Evolutionary conservation across 352 stramenopile genomes (phyloP), one percentile per base, ranked within the genome.

Genomic region (Phytophthora melonis): DNA sequence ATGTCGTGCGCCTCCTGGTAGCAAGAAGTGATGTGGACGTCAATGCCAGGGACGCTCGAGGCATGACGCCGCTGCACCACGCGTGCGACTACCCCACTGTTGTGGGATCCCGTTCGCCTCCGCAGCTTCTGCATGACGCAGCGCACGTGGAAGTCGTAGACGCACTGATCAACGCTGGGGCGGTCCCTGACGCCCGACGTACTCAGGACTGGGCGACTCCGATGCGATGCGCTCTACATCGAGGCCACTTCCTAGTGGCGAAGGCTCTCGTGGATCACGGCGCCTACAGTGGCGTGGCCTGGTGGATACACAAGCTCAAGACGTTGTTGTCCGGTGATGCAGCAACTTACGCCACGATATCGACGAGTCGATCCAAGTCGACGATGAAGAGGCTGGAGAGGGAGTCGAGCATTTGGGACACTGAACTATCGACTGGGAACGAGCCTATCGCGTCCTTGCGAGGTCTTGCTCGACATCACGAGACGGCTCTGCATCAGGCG

Each of bases 31-130:
- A 77, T 9, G 77, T 81, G 7, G 63, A 78, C 9, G 68, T 80
- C 10, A 66, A 78, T 25, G 59, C 64, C 0, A 63, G 63, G 0
- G 81, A 86, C n/a, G 54, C 62, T 0, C 61, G 63, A 10, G 79
- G 79, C 25, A 84, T 86, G 72, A 87, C 82, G 3, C 53, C 75
- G 19, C 70, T 89, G 30, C 79, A 89, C 47, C 66, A 80, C 39
- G 72, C 78, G 3, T 74, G 74, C 19, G 70, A 82, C 54, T 82
- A 82, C 21, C 56, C 52, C 16, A 72, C 64, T 11, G 32, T 16
- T 23, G 41, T 5, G 13, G 14, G 4, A 0, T 32, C 27, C 11
- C 8, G 21, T 23, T 62, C 62, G 63, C 59, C 72, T 60, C 60
- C 61, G 6, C 54, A 72, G 57, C 52, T 59, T 64, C 63, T 70